Base-by-base conservation (phyloP, 495 filamentous ascomycete genomes). In the Neurospora sp. region DNA sequence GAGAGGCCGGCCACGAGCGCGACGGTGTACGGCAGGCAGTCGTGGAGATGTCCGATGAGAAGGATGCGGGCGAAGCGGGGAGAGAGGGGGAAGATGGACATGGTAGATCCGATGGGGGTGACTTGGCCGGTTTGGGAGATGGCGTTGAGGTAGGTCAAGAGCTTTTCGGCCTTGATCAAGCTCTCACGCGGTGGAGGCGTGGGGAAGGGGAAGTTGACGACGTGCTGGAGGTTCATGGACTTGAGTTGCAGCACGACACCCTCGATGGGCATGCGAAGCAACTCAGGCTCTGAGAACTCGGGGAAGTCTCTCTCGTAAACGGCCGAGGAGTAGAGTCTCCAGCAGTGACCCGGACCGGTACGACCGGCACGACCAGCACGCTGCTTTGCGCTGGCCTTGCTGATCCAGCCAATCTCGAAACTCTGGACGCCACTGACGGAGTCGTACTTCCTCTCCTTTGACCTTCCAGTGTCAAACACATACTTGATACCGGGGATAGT, bases 161-260 rank as follows among this genome's bases (percentile, higher is more conserved):
- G 86, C 77, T 91, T 94, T 80, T 98, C 96, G 23, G 96, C 94
- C 77, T 92, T 94, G 66, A 88, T 86, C 1, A 99, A 86, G 74
- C 90, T 93, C 73, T 91, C 85, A 16, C 90, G 90, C 74, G 94
- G 92, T 23, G 96, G 96, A 8, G 93, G 90, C 4, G 96, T 97
- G 9, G 96, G 96, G 80, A 98, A 99, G n/a, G 96, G 96, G 80
- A 99, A 99, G 77, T 94, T 97, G 78, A 91, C 89, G 3, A 98
- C 92, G 72, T 94, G 91, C 75, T 94, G 92, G 31, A 98, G 86
- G 72, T 93, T 93, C 93, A 98, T 97, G 75, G 91, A 90, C 84
- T 98, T 98, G 77, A 99, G 91, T 78, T 97, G 94, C 10, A 99
- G 86, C 7, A 98, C 94, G 18, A 98, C 91, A 14, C 89, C 89